Evolutionary conservation across 371 early-diverging fungal genomes (phyloP).

Genomic region (Dichotomocladium elegans): DNA sequence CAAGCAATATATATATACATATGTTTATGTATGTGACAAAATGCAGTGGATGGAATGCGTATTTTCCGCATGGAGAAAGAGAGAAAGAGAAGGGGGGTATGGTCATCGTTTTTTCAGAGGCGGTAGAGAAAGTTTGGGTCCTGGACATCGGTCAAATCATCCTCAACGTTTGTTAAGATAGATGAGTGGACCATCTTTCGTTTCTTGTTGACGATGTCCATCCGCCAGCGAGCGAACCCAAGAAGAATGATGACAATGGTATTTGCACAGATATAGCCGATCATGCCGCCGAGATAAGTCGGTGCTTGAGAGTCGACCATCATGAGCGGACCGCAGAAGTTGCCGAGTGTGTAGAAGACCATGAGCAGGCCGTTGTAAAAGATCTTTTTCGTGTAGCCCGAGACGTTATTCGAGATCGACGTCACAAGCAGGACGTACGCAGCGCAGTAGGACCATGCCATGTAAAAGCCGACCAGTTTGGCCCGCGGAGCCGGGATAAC

Average conservation of each 20-base stretch:
- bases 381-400: slow-evolving; percentile 24
- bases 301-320: slow-evolving; percentile 13
- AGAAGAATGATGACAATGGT: slow-evolving; percentile 6
- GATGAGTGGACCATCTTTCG: slow-evolving; percentile 8
- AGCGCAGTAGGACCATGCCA: slow-evolving; percentile 21
- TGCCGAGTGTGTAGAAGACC: slow-evolving; percentile 20
- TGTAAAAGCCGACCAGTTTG: slow-evolving; percentile 29
- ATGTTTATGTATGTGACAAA: background rate
- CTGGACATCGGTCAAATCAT: slow-evolving; percentile 26
- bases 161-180: slow-evolving; percentile 16
- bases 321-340: slow-evolving; percentile 16
- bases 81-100: background rate
- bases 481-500: slow-evolving; percentile 20
- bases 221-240: slow-evolving; percentile 17
- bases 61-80: background rate
- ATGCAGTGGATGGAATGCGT: background rate
- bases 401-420: slow-evolving; percentile 16
- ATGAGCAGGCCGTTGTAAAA: slow-evolving; percentile 26
- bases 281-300: slow-evolving; percentile 11
- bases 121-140: slow-evolving; percentile 30
- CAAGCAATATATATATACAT: too few relatives aligned
- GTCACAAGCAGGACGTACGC: slow-evolving; percentile 27
- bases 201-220: slow-evolving; percentile 16
- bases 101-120: slow-evolving; percentile 8
- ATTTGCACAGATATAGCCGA: slow-evolving; percentile 12